Percentiles rank a stretch among this genome's conserved stretches.
Evolutionary conservation across 306 rosid species (phyloP).

Genomic region (Dryas drummondii): DNA sequence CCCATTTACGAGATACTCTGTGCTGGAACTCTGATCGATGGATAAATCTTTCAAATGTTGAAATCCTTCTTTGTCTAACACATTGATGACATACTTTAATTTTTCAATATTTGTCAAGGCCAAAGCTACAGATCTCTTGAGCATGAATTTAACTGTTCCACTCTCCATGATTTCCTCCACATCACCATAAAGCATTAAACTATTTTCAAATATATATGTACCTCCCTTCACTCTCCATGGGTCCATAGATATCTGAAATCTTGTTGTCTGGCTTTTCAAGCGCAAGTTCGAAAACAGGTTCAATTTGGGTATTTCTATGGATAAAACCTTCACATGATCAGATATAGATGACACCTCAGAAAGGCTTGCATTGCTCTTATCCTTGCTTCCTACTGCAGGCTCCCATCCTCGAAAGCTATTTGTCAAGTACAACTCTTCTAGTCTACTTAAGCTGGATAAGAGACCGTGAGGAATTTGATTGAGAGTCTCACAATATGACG

Average conservation of each 20-base stretch:
- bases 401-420: not conserved
- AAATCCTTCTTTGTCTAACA: no score
- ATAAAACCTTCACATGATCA: not conserved
- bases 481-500: not conserved
- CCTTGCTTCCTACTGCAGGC: no score
- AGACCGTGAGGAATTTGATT: not conserved
- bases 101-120: no score
- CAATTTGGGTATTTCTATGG: rapidly evolving
- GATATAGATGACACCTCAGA: not conserved
- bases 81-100: no score
- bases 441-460: not conserved
- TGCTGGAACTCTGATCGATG: rapidly evolving
- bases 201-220: no score
- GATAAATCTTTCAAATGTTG: no score
- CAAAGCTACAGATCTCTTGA: no score
- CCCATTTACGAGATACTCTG: not conserved
- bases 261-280: no score
- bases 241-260: not conserved
- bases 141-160: no score
- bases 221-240: no score
- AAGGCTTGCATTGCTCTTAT: not conserved
- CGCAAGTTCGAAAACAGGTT: not conserved
- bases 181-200: no score
- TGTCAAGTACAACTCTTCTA: not conserved
- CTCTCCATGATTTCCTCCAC: no score